Evolutionary conservation across 2,329 filamentous ascomycete species (phyloP), one percentile per base, ranked within the genome.

Genomic region (Aspergillus brasiliensis): DNA sequence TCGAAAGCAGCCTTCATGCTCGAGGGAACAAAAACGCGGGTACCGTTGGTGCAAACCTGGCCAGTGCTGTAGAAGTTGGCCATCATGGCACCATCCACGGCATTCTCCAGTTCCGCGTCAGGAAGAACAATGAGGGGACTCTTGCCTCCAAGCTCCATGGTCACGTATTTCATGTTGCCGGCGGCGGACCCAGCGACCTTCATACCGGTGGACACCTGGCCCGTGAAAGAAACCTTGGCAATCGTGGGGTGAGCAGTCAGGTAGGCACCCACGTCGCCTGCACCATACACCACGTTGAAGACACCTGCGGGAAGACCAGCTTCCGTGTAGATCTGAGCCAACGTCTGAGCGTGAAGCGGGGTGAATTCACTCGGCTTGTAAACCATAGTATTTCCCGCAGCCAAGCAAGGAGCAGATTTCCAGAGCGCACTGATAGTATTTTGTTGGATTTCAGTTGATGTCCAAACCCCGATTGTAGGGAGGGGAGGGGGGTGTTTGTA

Each of bases 41-140:
- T 96, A 52, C 92, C 92, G 74, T 96, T 96, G 53, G 92, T 96
- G 83, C 92, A 97, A 53, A 96, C 92, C 77, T 97, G 92, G 28
- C 92, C 92, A 0, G 90, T 91, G 66, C 89, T 92, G 82, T 91
- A 96, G 80, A 96, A 96, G 77, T 96, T 96, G 68, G 92, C 92
- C 82, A 96, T 91, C 89, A 96, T 93, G 64, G 91, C 92, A 28
- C 91, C 90, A 70, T 96, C 89, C 34, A 91, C 92, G n/a, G 92
- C 92, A 69, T 86, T 86, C 48, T 91, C 88, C 19, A 94, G 76
- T 54, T 91, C 86, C 15, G 90, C 90, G 70, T 96, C 92, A 1
- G 91, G 90, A 1, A 96, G 85, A 49, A 97, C 83, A 53, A 97
- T 81, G 44, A 92, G 81, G 0, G 92, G 91, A 61, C 88, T 92